Evolutionary conservation across 108 stramenopile genomes (phyloP), one percentile per base, ranked within the genome.

Genomic region (Aurantiochytrium sp.): DNA sequence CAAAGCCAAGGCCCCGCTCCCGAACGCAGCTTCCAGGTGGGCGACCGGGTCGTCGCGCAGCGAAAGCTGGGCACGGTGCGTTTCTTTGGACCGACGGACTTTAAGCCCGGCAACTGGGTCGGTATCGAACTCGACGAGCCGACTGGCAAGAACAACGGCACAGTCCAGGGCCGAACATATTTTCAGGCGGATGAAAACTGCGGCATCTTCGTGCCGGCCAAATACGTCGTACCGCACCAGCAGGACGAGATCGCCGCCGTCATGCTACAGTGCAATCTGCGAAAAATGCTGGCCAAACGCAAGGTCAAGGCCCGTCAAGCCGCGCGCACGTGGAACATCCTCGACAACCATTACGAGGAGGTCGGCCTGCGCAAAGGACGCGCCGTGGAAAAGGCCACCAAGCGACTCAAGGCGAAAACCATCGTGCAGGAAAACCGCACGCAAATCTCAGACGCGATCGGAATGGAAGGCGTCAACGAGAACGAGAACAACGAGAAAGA

Each of bases 71-170:
- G 76, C 49, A 28, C n/a, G 51, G 76, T 83, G 49, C 45, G 51
- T 8, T 83, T 21, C 76, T 12, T 83, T 12, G 76, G 76, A 43
- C 45, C 12, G 76, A 45, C 49, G 76, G 51, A 83, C 25, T 83
- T 83, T 23, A 53, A 83, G 49, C n/a, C 45, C 4, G 76, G 92
- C 89, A 88, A 83, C 5, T 89, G 72, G 58, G 59, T 92, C 10
- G 92, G 92, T 18, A 83, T 92, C 28, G 91, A 92, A 83, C 91
- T 92, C 28, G 92, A 92, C 4, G 89, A 51, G 25, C 89, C 92
- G 35, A 89, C 89, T 42, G 92, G 92, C 21, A 44, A 90, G 91
- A 83, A 73, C 89, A 51, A 92, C 59, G 92, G 92, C 10, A 92
- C 90, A 10, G 91, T 92, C 28, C 43, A 90, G 55, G 91, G 92